Conservation (phyloP, 2,329 filamentous ascomycete species). For the Alternaria brassicicola region DNA sequence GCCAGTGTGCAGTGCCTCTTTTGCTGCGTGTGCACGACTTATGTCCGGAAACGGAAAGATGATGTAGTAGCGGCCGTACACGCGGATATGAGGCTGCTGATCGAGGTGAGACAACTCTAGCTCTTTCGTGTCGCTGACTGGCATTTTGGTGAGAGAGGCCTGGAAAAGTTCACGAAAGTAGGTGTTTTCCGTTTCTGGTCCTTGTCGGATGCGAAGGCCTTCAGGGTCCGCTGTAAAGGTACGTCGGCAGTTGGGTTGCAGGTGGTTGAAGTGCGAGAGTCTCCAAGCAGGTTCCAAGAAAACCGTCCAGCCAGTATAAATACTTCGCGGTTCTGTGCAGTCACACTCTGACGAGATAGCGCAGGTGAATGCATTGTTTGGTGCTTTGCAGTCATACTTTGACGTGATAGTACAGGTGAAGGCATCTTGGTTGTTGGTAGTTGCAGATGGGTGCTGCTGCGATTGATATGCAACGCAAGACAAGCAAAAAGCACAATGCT, state of each 20-base stretch:
- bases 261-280: not conserved
- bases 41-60: constrained; percentile 25
- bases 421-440: not conserved
- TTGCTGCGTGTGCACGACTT: constrained; percentile 11
- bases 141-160: not conserved
- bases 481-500: not conserved
- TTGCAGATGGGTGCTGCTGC: not conserved
- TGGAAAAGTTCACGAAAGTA: not conserved
- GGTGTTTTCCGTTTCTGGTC: not conserved
- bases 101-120: constrained; percentile 25
- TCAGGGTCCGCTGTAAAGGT: not conserved
- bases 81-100: constrained; percentile 23
- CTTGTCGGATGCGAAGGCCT: not conserved
- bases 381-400: not conserved
- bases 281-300: not conserved
- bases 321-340: not conserved
- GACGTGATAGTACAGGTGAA: not conserved
- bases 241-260: not conserved
- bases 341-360: not conserved
- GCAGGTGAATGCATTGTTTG: not conserved
- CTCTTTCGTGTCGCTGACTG: not conserved
- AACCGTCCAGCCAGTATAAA: not conserved
- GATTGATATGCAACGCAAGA: not conserved
- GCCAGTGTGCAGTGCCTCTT: constrained; percentile 14
- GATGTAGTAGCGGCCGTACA: constrained; percentile 22